Conservation (phyloP, 2,329 filamentous ascomycete genomes). For the Tolypocladium guangdongense region DNA sequence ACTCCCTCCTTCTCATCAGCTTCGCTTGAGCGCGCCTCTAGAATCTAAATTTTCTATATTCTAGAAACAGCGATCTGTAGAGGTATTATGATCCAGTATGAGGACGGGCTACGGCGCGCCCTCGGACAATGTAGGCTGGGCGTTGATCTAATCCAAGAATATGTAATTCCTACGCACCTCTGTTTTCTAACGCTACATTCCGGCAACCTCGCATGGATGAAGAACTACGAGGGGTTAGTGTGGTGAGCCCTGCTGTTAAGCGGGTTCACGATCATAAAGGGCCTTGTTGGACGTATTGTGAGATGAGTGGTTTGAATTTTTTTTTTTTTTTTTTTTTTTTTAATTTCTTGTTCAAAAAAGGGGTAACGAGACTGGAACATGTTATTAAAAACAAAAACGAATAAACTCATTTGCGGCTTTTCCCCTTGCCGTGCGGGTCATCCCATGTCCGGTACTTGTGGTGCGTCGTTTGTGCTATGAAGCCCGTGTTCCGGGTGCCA, state of each 20-base stretch:
- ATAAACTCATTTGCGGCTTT: neutral
- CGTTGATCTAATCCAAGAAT: neutral
- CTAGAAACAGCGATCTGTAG: neutral
- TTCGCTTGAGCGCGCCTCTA: neutral
- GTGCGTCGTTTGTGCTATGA: neutral
- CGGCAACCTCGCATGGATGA: neutral
- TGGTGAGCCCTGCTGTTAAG: neutral
- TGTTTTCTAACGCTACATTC: neutral
- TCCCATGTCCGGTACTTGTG: neutral
- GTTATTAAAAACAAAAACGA: neutral
- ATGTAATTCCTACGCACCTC: neutral
- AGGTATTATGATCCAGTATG: slow-evolving; percentile 1
- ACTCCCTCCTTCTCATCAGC: neutral
- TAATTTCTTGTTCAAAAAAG: neutral
- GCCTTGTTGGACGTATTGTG: neutral
- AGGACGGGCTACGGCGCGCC: neutral
- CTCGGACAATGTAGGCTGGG: slow-evolving; percentile 1
- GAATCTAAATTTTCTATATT: neutral
- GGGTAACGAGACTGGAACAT: neutral
- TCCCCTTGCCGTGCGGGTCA: neutral
- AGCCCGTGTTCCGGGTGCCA: neutral
- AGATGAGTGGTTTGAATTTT: neutral
- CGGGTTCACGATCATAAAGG: neutral
- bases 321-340: neutral
- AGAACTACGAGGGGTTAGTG: neutral